Percentiles rank a stretch among this genome's conserved stretches.
phyloP scores from a whole-genome alignment of 139 green algal species.

The Chlamydomonas sp. region DNA sequence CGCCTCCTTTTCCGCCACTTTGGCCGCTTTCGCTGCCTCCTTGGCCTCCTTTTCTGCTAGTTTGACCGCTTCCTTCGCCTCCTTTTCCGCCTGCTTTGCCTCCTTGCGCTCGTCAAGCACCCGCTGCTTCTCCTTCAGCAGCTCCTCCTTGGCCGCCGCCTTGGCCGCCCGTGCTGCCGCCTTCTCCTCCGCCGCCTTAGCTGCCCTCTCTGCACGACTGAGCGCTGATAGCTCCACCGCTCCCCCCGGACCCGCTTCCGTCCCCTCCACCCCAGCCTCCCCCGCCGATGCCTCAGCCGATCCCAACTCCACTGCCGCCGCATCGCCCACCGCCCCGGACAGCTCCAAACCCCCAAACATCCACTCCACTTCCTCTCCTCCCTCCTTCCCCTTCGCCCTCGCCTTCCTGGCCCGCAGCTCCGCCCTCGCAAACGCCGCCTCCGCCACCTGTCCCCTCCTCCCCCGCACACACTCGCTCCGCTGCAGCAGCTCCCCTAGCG shows the following conservation, averaged over 20 bases:
- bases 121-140: not conserved
- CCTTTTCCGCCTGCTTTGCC: not conserved
- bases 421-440: too few relatives aligned
- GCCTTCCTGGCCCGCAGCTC: not conserved
- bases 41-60: not conserved
- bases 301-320: not conserved
- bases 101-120: too few relatives aligned
- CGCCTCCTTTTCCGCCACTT: not conserved
- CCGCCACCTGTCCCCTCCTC: not conserved
- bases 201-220: not conserved
- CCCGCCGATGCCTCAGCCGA: not conserved
- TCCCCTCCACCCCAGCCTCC: not conserved
- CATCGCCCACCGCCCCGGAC: not conserved
- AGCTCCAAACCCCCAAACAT: not conserved
- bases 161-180: not conserved
- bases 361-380: not conserved
- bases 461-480: too few relatives aligned
- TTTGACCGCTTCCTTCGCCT: not conserved
- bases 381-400: not conserved
- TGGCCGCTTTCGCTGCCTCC: not conserved
- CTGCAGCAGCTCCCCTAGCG: too few relatives aligned
- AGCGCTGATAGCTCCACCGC: not conserved
- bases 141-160: not conserved
- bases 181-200: constrained; percentile 5
- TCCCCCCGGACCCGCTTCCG: not conserved